Evolutionary conservation across 306 rosid species (phyloP).

Genomic region (Rosa lucieae): DNA sequence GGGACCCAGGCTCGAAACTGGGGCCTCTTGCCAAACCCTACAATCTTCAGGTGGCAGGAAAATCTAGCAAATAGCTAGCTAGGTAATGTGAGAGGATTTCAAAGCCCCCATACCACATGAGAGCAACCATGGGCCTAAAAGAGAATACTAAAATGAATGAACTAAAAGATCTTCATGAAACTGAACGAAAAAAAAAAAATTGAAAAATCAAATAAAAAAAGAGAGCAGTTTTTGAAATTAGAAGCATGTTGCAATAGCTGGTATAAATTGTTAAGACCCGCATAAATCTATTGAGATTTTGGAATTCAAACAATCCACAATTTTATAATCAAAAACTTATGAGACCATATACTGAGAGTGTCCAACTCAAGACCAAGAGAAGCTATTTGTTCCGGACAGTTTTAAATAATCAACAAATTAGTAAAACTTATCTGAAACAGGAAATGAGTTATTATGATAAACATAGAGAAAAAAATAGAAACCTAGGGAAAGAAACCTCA

Average conservation of each 20-base stretch:
- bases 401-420: too few relatives aligned
- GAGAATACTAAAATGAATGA: not conserved
- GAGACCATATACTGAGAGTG: not conserved
- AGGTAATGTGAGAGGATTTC: not conserved
- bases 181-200: not conserved
- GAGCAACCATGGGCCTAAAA: not conserved
- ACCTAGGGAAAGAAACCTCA: too few relatives aligned
- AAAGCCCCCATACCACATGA: not conserved
- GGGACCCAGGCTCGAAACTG: not conserved
- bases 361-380: not conserved
- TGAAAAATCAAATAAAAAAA: not conserved
- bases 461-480: too few relatives aligned
- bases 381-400: not conserved
- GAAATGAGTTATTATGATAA: too few relatives aligned
- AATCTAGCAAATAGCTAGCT: not conserved
- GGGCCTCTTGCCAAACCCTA: not conserved
- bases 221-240: not conserved
- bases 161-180: not conserved
- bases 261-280: not conserved
- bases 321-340: conserved; percentile 4
- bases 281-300: not conserved
- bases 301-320: not conserved
- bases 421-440: too few relatives aligned
- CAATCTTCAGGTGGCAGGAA: not conserved
- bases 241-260: not conserved